Evolutionary conservation across 352 stramenopile species (phyloP), one percentile per base, ranked within the genome.

Genomic region (Poterioochromonas sp.): DNA sequence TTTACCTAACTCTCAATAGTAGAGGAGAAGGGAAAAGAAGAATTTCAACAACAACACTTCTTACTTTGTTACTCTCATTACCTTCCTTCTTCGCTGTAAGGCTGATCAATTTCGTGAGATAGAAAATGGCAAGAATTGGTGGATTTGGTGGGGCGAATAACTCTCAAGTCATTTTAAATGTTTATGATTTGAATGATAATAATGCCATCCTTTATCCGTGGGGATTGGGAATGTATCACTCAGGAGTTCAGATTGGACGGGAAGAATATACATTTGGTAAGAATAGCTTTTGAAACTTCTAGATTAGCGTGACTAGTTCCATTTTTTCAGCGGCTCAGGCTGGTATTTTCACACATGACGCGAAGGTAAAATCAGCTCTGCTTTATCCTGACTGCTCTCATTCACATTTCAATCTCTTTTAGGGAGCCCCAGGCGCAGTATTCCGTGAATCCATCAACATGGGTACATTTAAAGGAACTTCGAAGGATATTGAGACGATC

Each of bases 221-320:
- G 40, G 88, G 88, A 37, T 76, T 95, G 11, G 90, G 90, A 18
- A 82, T 93, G 39, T 93, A 88, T 85, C 90, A 95, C 83, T 92
- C 84, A 62, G 90, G 89, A 80, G 83, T 95, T 58, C 88, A 94
- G 77, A 87, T 95, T 54, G 86, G 81, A 12, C 88, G 89, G 37
- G 85, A 91, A 51, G 90, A 95, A 79, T 95, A 88, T 78, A 93
- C 89, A 40, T 95, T 93, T 81, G 90, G 88, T 79, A 88, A 90
- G 60, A 22, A 32, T 8, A 32, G 2, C 29, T 62, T 32, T 12
- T 2, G 12, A 8, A 8, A 32, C 8, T 32, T 32, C 29, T 62
- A 2, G 8, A 8, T 12, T 32, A 22, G 12, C 26, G 8, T 32
- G 2, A 8, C 8, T 32, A 32, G 8, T 62, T 8, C 51, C 5